These are phyloP conservation scores for Apium graveolens DNA, from an alignment of 129 eudicot species.

Conservation along the genomic window DNA sequence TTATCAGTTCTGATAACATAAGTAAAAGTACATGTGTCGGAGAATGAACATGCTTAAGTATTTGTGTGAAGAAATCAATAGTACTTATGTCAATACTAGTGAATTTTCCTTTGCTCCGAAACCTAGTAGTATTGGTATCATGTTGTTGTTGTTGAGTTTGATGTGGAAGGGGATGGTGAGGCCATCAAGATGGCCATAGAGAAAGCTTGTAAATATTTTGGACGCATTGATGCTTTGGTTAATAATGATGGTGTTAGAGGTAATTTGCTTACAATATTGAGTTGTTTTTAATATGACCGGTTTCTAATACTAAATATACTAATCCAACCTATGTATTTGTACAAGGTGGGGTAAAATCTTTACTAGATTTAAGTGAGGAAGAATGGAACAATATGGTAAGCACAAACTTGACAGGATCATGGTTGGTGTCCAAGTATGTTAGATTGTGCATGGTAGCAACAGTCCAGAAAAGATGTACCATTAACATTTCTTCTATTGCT, in stretches of 20 bases:
- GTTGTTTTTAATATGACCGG: too few species aligned
- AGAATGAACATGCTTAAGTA: too few species aligned
- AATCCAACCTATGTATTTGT: background rate
- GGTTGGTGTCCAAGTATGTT: slow-evolving; percentile 54
- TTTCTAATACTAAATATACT: too few species aligned
- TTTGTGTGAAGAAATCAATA: too few species aligned
- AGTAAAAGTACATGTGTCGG: too few species aligned
- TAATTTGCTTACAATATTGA: too few species aligned
- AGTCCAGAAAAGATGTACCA: slow-evolving; percentile 30
- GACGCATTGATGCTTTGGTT: background rate
- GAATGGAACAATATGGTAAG: slow-evolving; percentile 32
- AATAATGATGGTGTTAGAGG: background rate
- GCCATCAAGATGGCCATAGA: background rate
- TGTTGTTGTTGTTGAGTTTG: background rate
- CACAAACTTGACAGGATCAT: slow-evolving; percentile 42
- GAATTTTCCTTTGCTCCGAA: too few species aligned
- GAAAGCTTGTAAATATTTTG: background rate
- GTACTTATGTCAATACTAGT: too few species aligned
- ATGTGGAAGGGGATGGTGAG: background rate
- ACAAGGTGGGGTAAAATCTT: slow-evolving; percentile 28
- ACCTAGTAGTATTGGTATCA: background rate
- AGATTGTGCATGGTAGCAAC: slow-evolving; percentile 37
- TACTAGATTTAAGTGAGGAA: slow-evolving; percentile 33
- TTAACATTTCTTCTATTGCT: slow-evolving; percentile 41
- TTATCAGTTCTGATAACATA: too few species aligned